These are phyloP conservation scores for Zasmidium citrigriseum DNA, from an alignment of 2,329 filamentous ascomycete species.

Conservation along the genomic window DNA sequence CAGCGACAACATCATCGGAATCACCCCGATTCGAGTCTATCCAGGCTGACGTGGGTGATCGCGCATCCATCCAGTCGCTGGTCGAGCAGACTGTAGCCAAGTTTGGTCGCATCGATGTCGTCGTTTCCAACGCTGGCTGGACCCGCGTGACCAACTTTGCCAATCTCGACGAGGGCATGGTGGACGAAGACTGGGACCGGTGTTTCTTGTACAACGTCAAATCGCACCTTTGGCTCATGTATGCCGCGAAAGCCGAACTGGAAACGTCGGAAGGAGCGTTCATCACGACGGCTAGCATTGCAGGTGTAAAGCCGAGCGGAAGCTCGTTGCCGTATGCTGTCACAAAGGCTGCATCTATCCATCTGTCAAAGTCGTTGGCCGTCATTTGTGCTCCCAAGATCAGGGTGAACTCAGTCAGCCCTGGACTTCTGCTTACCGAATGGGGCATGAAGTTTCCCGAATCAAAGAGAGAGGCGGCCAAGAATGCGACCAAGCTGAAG, in stretches of 20 bases:
- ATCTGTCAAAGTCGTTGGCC: constrained; percentile 58
- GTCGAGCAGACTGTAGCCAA: constrained; percentile 36
- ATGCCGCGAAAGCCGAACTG: constrained; percentile 56
- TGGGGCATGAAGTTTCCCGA: constrained; percentile 52
- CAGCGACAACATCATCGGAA: constrained; percentile 9
- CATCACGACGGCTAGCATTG: constrained; percentile 64
- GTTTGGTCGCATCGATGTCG: constrained; percentile 41
- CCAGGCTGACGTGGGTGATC: constrained; percentile 30
- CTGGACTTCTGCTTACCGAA: constrained; percentile 51
- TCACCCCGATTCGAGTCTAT: constrained; percentile 26
- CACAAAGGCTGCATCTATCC: constrained; percentile 46
- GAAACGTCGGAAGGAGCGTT: constrained; percentile 62
- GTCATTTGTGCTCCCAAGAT: constrained; percentile 56
- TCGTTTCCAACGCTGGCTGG: constrained; percentile 45
- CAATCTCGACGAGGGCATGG: constrained; percentile 38
- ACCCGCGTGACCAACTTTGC: constrained; percentile 35
- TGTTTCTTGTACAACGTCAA: constrained; percentile 61
- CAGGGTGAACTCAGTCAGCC: constrained; percentile 61
- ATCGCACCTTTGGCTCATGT: constrained; percentile 61
- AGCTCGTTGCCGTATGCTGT: constrained; percentile 53
- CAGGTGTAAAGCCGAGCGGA: constrained; percentile 64
- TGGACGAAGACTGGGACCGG: constrained; percentile 41
- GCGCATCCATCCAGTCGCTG: constrained; percentile 34
- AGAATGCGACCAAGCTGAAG: constrained; percentile 47
- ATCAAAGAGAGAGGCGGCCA: constrained; percentile 45